Conservation (phyloP, 768 basidiomycete genomes). For the Hericium alpestre region DNA sequence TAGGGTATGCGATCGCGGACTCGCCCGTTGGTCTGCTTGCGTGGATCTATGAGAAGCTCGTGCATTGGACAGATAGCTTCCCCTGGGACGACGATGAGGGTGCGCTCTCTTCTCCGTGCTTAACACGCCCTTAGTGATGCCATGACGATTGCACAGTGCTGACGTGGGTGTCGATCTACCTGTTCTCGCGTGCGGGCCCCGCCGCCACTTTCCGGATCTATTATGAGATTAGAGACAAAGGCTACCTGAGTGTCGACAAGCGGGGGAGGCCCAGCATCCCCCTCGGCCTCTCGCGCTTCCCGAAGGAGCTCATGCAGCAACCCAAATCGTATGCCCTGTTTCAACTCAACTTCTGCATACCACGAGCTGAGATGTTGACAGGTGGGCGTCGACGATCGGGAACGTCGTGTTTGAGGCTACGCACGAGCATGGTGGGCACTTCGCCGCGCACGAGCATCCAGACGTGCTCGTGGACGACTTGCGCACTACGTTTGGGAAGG, state of each 20-base stretch:
- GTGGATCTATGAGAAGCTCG: too few species aligned
- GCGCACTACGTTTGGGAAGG: conserved; percentile 45
- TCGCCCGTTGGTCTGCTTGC: conserved; percentile 48
- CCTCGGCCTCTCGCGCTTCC: conserved; percentile 21
- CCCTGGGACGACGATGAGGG: conserved; percentile 47
- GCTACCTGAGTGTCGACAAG: neutral
- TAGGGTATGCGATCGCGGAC: conserved; percentile 45
- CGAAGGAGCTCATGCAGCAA: conserved; percentile 18
- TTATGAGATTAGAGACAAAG: conserved; percentile 15
- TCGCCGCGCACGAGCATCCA: conserved; percentile 44
- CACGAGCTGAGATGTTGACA: neutral
- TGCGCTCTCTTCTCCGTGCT: conserved; percentile 11
- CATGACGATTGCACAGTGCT: conserved; percentile 30
- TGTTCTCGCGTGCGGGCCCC: too few species aligned
- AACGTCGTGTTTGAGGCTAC: conserved; percentile 36
- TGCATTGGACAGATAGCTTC: conserved; percentile 33
- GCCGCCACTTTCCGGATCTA: conserved; percentile 21
- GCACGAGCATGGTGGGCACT: conserved; percentile 48
- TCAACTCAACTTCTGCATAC: neutral
- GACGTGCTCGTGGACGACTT: conserved; percentile 38
- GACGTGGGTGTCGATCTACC: conserved; percentile 52
- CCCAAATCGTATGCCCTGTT: neutral
- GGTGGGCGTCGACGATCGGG: conserved; percentile 24
- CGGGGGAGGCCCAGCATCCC: too few species aligned
- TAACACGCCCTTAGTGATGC: conserved; percentile 16